Evolutionary conservation across 805 yeast genomes (phyloP).

Genomic region (Candida sphagnicola): DNA sequence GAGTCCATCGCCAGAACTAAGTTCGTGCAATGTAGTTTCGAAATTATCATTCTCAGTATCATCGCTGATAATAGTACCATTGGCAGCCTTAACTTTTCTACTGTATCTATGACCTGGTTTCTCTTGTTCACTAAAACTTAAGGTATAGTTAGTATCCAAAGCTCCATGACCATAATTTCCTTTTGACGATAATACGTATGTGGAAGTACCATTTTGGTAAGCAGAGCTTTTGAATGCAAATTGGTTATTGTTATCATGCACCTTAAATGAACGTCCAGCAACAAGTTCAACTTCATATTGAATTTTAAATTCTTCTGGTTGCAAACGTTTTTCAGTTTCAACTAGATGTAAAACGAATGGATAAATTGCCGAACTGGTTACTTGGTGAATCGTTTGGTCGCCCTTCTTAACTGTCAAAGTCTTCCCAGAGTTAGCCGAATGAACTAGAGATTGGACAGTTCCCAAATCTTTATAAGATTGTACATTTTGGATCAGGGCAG

Average conservation of each 20-base stretch:
- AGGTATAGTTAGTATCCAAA: constrained; percentile 28
- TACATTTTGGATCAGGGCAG: constrained; percentile 32
- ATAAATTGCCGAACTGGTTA: constrained; percentile 9
- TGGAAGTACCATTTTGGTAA: constrained; percentile 29
- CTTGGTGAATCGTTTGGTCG: constrained; percentile 5
- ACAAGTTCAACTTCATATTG: constrained; percentile 14
- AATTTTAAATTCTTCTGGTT: constrained; percentile 9
- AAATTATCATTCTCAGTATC: neutral
- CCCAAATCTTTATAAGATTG: constrained; percentile 39
- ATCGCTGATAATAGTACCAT: constrained; percentile 24
- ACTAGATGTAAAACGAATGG: constrained; percentile 23
- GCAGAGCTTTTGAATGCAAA: constrained; percentile 11
- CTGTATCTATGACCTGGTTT: constrained; percentile 14
- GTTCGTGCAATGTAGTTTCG: neutral
- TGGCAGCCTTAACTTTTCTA: constrained; percentile 30
- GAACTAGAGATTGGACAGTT: constrained; percentile 30
- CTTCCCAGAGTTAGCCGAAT: constrained; percentile 16
- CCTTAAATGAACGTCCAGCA: constrained; percentile 1
- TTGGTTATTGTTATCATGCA: constrained; percentile 15
- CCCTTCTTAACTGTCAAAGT: constrained; percentile 20
- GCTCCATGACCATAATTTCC: constrained; percentile 30
- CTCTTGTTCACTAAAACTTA: neutral
- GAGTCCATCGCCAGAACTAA: neutral
- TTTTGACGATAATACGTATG: constrained; percentile 15
- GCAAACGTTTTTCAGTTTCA: constrained; percentile 7